A percentile compares a stretch with the other conserved stretches of the same genome.
phyloP scores from a whole-genome alignment of 2,329 filamentous ascomycete genomes.

The Chalaropsis ovoidea region DNA sequence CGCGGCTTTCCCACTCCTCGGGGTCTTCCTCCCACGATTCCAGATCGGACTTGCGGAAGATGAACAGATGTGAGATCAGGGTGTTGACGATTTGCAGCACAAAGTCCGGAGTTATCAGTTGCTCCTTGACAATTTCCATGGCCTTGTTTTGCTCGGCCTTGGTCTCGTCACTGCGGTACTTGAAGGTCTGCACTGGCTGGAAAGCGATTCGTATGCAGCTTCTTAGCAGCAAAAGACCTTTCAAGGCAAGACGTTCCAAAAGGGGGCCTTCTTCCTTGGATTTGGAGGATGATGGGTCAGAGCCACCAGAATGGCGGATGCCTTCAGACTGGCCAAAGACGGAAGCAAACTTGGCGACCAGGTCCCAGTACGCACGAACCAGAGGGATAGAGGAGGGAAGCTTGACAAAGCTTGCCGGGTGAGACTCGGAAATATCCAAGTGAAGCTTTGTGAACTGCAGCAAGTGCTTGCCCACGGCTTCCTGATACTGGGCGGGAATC shows the following conservation, averaged over 20 bases:
- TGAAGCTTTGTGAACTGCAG: constrained; percentile 88
- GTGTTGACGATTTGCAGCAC: constrained; percentile 73
- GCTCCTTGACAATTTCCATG: constrained; percentile 56
- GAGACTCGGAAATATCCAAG: constrained; percentile 67
- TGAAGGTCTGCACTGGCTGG: constrained; percentile 70
- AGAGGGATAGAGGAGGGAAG: constrained; percentile 71
- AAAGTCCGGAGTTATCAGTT: constrained; percentile 66
- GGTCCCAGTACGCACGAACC: constrained; percentile 72
- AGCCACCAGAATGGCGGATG: constrained; percentile 39
- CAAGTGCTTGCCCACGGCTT: constrained; percentile 70
- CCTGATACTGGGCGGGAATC: constrained; percentile 45
- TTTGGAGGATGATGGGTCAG: constrained; percentile 34
- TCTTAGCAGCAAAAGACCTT: constrained; percentile 70
- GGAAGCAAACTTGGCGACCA: constrained; percentile 67
- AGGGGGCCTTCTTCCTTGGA: constrained; percentile 51
- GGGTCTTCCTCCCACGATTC: constrained; percentile 90
- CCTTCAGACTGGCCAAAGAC: constrained; percentile 55
- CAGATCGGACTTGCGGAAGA: constrained; percentile 75
- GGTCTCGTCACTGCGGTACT: constrained; percentile 62
- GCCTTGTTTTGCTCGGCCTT: constrained; percentile 67
- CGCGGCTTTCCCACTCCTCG: constrained; percentile 87
- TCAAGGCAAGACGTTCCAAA: constrained; percentile 68
- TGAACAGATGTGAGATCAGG: constrained; percentile 77
- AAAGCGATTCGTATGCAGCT: constrained; percentile 80
- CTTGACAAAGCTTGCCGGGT: constrained; percentile 72